Conservation (phyloP, 2,329 filamentous ascomycete species). For the Diaporthe sp. region DNA sequence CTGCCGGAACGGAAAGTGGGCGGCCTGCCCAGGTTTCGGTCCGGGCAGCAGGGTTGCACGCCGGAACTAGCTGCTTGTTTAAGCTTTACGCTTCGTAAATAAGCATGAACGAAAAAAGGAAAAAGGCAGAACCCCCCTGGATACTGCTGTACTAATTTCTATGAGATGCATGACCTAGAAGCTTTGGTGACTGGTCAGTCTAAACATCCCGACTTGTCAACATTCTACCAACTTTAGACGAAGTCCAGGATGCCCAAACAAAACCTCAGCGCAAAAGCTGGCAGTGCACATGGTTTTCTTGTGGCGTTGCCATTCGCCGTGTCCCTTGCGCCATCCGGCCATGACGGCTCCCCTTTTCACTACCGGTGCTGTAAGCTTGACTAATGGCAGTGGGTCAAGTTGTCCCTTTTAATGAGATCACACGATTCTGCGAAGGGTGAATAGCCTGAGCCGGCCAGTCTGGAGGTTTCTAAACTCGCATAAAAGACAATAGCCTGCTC, state of each 20-base stretch:
- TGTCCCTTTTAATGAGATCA: slow-evolving; percentile 1
- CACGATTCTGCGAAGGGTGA: not conserved
- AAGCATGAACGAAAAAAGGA: not conserved
- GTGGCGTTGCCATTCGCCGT: not conserved
- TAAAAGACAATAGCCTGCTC: not conserved
- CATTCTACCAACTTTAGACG: not conserved
- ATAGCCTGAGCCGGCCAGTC: not conserved
- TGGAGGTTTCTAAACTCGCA: not conserved
- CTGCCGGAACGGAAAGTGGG: slow-evolving; percentile 6
- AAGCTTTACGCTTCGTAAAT: not conserved
- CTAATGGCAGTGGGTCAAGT: slow-evolving; percentile 1
- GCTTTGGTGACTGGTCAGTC: too few relatives aligned
- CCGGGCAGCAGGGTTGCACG: not conserved
- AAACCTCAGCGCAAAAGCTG: not conserved
- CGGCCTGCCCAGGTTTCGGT: not conserved
- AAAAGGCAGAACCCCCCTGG: not conserved
- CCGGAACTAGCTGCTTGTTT: not conserved
- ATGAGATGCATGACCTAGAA: too few relatives aligned
- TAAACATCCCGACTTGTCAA: too few relatives aligned
- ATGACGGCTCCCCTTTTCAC: not conserved
- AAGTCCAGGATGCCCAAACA: not conserved
- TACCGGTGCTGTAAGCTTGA: not conserved
- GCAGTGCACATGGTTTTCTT: not conserved
- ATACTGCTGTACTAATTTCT: too few relatives aligned
- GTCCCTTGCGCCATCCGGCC: not conserved